A percentile compares a stretch with the other conserved stretches of the same genome.
Evolutionary conservation across 2,329 filamentous ascomycete genomes (phyloP).

Genomic region (Amesomyces nigricolor): DNA sequence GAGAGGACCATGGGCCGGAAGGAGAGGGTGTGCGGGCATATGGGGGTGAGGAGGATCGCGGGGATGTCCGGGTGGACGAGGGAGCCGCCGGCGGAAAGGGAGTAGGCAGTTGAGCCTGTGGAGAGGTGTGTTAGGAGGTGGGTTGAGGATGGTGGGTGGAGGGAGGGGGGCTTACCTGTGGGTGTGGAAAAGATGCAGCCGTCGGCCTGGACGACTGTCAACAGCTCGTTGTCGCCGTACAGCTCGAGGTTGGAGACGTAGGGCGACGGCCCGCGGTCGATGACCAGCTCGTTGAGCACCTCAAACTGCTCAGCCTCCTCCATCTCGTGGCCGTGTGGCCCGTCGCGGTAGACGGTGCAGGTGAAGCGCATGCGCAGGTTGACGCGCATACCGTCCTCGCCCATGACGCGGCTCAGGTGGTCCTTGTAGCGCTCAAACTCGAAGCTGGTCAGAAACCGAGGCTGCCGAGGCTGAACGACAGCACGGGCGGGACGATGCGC

Average conservation of each 20-base stretch:
- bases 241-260: conserved; percentile 97
- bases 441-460: conserved; percentile 83
- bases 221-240: conserved; percentile 88
- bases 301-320: conserved; percentile 95
- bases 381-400: conserved; percentile 90
- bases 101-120: conserved; percentile 80
- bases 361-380: conserved; percentile 99
- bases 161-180: conserved; percentile 50
- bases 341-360: conserved; percentile 85
- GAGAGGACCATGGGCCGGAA: conserved; percentile 98
- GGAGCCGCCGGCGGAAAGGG: conserved; percentile 88
- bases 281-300: conserved; percentile 96
- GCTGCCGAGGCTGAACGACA: conserved; percentile 79
- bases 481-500: conserved; percentile 75
- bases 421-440: conserved; percentile 83
- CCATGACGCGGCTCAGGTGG: conserved; percentile 85
- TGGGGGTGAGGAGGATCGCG: conserved; percentile 91
- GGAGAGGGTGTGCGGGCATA: conserved; percentile 93
- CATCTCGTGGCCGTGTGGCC: conserved; percentile 53
- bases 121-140: conserved; percentile 1
- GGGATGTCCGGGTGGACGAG: conserved; percentile 96
- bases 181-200: conserved; percentile 97
- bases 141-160: background rate
- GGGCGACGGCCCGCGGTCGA: conserved; percentile 91
- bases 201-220: conserved; percentile 94